Evolutionary conservation across 1,284 basidiomycete species (phyloP).

Genomic region (Puccinia brachypodii): DNA sequence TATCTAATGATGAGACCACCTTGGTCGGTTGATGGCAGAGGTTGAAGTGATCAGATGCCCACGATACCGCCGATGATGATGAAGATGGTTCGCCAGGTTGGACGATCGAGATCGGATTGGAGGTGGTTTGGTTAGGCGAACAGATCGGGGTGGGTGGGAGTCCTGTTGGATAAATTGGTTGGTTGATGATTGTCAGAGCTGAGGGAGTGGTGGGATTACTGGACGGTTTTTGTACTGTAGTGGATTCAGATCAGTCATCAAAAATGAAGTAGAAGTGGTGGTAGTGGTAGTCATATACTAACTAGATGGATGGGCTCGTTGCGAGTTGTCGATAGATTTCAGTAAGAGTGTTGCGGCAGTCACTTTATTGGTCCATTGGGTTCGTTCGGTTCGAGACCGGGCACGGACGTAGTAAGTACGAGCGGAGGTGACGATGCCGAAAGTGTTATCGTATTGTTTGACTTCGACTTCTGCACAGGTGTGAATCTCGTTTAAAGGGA

Average conservation of each 20-base stretch:
- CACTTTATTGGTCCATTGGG: slow-evolving; percentile 80
- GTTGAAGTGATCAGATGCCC: slow-evolving; percentile 7
- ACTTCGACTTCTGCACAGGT: slow-evolving; percentile 82
- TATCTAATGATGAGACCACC: too few species aligned
- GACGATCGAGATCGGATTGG: slow-evolving; percentile 18
- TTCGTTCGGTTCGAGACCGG: slow-evolving; percentile 68
- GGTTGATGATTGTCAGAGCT: slow-evolving; percentile 16
- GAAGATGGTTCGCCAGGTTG: slow-evolving; percentile 18
- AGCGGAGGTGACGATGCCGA: slow-evolving; percentile 85
- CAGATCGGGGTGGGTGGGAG: slow-evolving; percentile 8
- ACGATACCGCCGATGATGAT: slow-evolving; percentile 29
- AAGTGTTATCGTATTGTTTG: slow-evolving; percentile 84
- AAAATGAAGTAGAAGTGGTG: neutral
- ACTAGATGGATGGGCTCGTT: neutral
- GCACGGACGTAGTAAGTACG: slow-evolving; percentile 94
- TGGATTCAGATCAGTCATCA: neutral
- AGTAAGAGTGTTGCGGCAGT: slow-evolving; percentile 67
- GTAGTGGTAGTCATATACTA: neutral
- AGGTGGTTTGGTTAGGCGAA: slow-evolving; percentile 18
- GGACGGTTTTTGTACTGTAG: neutral
- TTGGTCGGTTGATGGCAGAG: neutral
- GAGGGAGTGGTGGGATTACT: slow-evolving; percentile 11
- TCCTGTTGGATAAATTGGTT: neutral
- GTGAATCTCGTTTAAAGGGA: slow-evolving; percentile 85
- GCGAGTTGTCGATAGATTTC: slow-evolving; percentile 49